Base-by-base conservation (phyloP, 306 rosid genomes). In the Vicia villosa region DNA sequence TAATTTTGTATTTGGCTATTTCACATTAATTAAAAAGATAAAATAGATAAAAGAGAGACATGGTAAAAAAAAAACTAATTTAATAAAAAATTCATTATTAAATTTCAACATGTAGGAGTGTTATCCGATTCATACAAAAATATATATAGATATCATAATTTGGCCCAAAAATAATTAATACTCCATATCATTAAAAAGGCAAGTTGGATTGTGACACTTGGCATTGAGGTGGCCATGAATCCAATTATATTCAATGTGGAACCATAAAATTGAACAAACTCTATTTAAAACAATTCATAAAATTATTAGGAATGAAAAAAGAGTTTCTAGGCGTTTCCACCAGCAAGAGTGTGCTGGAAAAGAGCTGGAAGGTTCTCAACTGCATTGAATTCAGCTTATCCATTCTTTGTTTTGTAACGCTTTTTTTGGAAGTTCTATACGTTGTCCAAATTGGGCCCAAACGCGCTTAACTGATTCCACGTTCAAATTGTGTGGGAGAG, bases 301-400 rank as follows among this genome's bases (percentile, higher is more conserved):
- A 24, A 55, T 5, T 5, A 47, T 43, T 7, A 66, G n/a, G 55
- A 3, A 22, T 1, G 8, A 81, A 38, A 5, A 8, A 54, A 38
- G 32, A 68, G 13, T 2, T 49, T 71, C 63, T 66, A 69, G 78
- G 46, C 8, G 64, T 67, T 76, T 55, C 58, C 22, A 49, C n/a
- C n/a, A n/a, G 16, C 21, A 5, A 9, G 4, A 24, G 77, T 58
- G 74, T 46, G 82, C 77, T 77, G 80, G 66, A 62, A 61, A 8
- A 3, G 37, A 60, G 69, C 72, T 78, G 83, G 77, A 64, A 69
- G 74, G 74, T 67, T 81, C 82, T 34, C 36, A 16, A 69, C 77
- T 26, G 70, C 17, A 51, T 47, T 47, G 0, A 13, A 26, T 62
- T 40, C 61, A 1, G 41, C 80, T 66, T 70, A 66, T 82, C 86